Conservation (phyloP, 2,329 filamentous ascomycete genomes). For the Rhytidhysteron rufulum region DNA sequence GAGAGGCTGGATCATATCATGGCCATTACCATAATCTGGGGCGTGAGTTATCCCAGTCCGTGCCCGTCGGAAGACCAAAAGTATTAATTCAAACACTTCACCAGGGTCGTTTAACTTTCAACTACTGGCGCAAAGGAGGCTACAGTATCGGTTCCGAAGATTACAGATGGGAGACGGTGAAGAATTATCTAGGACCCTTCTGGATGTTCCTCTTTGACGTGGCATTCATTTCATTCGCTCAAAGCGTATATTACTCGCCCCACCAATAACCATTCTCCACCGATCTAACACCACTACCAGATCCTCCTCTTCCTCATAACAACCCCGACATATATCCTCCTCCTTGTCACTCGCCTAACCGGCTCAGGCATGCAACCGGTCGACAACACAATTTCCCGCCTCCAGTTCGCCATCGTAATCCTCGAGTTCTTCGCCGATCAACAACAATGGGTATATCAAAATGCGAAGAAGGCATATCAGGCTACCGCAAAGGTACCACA, state of each 20-base stretch:
- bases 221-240: constrained; percentile 79
- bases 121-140: constrained; percentile 94
- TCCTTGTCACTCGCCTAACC: constrained; percentile 67
- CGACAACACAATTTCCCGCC: constrained; percentile 56
- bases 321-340: constrained; percentile 76
- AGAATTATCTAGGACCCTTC: constrained; percentile 57
- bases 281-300: too few relatives aligned
- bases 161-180: constrained; percentile 84
- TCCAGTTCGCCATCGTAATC: constrained; percentile 56
- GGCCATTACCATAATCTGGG: constrained; percentile 71
- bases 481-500: constrained; percentile 66
- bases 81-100: constrained; percentile 3
- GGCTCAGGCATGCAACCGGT: constrained; percentile 44
- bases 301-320: constrained; percentile 76
- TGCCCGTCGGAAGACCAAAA: constrained; percentile 3
- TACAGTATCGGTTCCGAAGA: constrained; percentile 88
- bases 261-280: too few relatives aligned
- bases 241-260: constrained; percentile 49
- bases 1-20: constrained; percentile 69
- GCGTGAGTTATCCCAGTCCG: constrained; percentile 50
- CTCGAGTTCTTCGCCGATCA: constrained; percentile 80
- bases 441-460: constrained; percentile 89
- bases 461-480: constrained; percentile 73
- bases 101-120: constrained; percentile 82
- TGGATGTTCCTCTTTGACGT: constrained; percentile 83